Percentiles rank a stretch among this genome's conserved stretches.
Evolutionary conservation across 805 yeast species (phyloP).

Genomic region (Barnettozyma salicaria): DNA sequence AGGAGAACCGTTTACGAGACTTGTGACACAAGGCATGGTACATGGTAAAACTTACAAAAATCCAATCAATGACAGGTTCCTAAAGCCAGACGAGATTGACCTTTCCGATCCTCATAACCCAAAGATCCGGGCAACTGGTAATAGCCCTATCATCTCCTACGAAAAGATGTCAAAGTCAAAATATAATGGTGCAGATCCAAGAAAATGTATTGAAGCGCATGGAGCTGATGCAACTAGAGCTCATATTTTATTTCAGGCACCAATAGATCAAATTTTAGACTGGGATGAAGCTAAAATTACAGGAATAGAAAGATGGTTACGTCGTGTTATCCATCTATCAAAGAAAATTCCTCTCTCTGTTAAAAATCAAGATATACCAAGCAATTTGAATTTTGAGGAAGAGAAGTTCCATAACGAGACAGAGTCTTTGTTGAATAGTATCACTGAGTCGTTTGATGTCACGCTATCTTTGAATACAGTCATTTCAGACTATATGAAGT

Average conservation of each 20-base stretch:
- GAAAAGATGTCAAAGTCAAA: conserved; percentile 98
- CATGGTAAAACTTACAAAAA: conserved; percentile 81
- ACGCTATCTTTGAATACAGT: conserved; percentile 73
- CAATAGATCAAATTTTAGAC: conserved; percentile 69
- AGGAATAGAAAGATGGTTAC: conserved; percentile 86
- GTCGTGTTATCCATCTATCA: conserved; percentile 39
- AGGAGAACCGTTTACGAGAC: conserved; percentile 76
- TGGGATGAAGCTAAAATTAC: conserved; percentile 89
- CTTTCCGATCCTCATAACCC: conserved; percentile 36
- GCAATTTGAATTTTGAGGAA: conserved; percentile 37
- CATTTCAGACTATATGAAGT: conserved; percentile 84
- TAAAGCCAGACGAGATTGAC: conserved; percentile 73
- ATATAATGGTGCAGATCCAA: conserved; percentile 90
- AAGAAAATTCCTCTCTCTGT: conserved; percentile 14
- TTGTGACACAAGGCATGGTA: conserved; percentile 97
- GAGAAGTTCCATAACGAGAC: conserved; percentile 51
- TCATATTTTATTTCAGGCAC: conserved; percentile 88
- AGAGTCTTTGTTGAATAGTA: conserved; percentile 40
- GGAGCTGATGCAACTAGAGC: conserved; percentile 97
- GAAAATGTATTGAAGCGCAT: conserved; percentile 59
- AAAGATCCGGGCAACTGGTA: conserved; percentile 43
- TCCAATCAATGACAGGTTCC: conserved; percentile 65
- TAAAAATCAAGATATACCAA: conserved; percentile 4
- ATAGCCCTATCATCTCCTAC: conserved; percentile 47
- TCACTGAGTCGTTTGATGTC: conserved; percentile 54